Percentiles rank a stretch among this genome's conserved stretches.
These are phyloP conservation scores for Termitomyces sp. DNA, from an alignment of 768 basidiomycete species.

Conservation along the genomic window DNA sequence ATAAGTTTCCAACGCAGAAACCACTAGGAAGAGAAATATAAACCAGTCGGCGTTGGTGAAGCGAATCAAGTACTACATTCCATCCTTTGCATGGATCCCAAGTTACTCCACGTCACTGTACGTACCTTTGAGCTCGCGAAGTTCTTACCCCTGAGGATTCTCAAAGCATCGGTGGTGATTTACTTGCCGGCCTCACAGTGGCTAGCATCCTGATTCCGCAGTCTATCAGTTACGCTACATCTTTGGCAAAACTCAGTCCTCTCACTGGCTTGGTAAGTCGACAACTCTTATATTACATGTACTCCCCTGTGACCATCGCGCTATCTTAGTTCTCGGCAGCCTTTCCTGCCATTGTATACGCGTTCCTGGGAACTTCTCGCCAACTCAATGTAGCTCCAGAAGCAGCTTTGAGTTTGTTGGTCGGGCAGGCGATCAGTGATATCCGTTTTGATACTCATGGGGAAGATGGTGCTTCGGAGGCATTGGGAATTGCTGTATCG, in stretches of 20 bases:
- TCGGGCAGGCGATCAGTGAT: conserved; percentile 84
- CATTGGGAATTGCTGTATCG: conserved; percentile 63
- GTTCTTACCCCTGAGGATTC: not conserved
- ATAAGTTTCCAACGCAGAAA: not conserved
- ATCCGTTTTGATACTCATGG: conserved; percentile 51
- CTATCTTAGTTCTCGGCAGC: conserved; percentile 70
- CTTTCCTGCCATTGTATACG: conserved; percentile 86
- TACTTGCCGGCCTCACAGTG: conserved; percentile 85
- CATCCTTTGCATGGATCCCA: conserved; percentile 78
- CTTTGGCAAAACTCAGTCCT: conserved; percentile 82
- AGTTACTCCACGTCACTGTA: conserved; percentile 68
- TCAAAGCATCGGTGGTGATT: conserved; percentile 47
- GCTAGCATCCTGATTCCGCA: conserved; percentile 84
- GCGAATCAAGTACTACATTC: conserved; percentile 71
- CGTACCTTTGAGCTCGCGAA: conserved; percentile 21
- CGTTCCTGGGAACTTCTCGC: conserved; percentile 81
- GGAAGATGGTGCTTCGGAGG: conserved; percentile 40
- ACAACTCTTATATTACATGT: not conserved
- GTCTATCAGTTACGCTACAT: conserved; percentile 89
- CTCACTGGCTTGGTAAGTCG: conserved; percentile 76
- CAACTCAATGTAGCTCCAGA: conserved; percentile 87
- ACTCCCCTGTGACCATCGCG: not conserved
- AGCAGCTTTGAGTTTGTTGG: conserved; percentile 80
- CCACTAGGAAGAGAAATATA: conserved; percentile 13
- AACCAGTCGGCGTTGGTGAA: conserved; percentile 38